phyloP scores from a whole-genome alignment of 805 yeast genomes.

The Candida glaebosa region DNA sequence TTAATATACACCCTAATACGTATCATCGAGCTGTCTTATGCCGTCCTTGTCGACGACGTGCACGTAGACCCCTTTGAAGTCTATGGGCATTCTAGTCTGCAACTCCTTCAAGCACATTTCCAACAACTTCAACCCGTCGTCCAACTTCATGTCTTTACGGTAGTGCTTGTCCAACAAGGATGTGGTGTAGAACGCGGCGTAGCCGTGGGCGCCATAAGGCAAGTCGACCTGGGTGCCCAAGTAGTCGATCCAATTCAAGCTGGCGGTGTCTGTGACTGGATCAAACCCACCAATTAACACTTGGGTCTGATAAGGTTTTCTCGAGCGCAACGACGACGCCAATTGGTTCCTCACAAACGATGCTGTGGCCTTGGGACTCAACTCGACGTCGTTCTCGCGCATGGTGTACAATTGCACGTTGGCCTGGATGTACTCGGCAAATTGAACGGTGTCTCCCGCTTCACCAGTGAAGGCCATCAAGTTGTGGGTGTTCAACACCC shows the following conservation, averaged over 20 bases:
- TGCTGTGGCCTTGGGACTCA: constrained; percentile 83
- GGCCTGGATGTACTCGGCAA: constrained; percentile 92
- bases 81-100: constrained; percentile 83
- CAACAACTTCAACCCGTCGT: constrained; percentile 76
- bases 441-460: constrained; percentile 93
- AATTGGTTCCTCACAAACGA: constrained; percentile 83
- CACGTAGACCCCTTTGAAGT: constrained; percentile 81
- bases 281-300: constrained; percentile 86
- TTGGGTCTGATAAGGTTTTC: constrained; percentile 91
- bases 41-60: constrained; percentile 67
- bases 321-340: constrained; percentile 83
- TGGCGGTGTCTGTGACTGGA: constrained; percentile 52
- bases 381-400: constrained; percentile 73
- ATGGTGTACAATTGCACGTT: constrained; percentile 84
- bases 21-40: constrained; percentile 33
- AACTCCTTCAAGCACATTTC: constrained; percentile 75
- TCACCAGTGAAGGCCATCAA: constrained; percentile 92
- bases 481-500: constrained; percentile 68
- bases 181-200: constrained; percentile 93
- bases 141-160: constrained; percentile 66
- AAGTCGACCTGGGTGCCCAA: constrained; percentile 86
- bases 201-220: constrained; percentile 98
- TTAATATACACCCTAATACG: background rate
- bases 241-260: constrained; percentile 87
- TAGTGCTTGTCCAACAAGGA: constrained; percentile 90